Evolutionary conservation across 208 protist genomes (phyloP).

Genomic region (Acanthamoeba sp.): DNA sequence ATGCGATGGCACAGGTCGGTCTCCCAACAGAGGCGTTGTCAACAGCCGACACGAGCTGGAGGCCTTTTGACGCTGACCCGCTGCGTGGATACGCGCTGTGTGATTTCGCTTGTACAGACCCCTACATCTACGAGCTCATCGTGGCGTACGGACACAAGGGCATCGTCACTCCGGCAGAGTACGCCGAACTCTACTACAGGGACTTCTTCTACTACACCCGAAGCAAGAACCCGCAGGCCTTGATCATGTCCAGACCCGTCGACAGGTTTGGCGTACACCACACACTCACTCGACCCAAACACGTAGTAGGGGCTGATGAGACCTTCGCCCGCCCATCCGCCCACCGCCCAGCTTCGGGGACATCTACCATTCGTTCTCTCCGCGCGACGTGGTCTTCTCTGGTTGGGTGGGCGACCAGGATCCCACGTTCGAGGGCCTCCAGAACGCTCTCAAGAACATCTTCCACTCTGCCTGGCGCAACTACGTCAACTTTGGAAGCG

Average conservation of each 20-base stretch:
- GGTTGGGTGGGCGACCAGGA: slow-evolving; percentile 79
- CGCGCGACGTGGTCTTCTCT: slow-evolving; percentile 73
- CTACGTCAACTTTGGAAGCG: slow-evolving; percentile 76
- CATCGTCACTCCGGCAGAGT: slow-evolving; percentile 53
- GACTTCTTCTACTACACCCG: slow-evolving; percentile 63
- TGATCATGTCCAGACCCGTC: slow-evolving; percentile 77
- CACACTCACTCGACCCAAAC: neutral
- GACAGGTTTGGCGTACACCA: neutral
- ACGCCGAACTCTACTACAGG: slow-evolving; percentile 74
- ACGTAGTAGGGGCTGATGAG: too few relatives aligned
- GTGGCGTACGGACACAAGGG: slow-evolving; percentile 37
- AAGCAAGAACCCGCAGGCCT: neutral
- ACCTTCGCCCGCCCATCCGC: too few relatives aligned
- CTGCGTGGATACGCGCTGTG: too few relatives aligned
- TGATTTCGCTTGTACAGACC: slow-evolving; percentile 36
- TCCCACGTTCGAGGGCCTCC: slow-evolving; percentile 74
- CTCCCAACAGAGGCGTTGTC: too few relatives aligned
- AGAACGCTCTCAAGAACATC: slow-evolving; percentile 72
- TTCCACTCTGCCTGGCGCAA: slow-evolving; percentile 78
- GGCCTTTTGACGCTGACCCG: too few relatives aligned
- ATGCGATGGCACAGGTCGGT: slow-evolving; percentile 73
- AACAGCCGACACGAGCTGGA: too few relatives aligned
- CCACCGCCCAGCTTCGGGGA: neutral
- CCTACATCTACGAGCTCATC: slow-evolving; percentile 73
- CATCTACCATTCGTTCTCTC: slow-evolving; percentile 65